A percentile compares a stretch with the other conserved stretches of the same genome.
Evolutionary conservation across 169 alveolate genomes (phyloP).

Genomic region (Plasmodium knowlesi): DNA sequence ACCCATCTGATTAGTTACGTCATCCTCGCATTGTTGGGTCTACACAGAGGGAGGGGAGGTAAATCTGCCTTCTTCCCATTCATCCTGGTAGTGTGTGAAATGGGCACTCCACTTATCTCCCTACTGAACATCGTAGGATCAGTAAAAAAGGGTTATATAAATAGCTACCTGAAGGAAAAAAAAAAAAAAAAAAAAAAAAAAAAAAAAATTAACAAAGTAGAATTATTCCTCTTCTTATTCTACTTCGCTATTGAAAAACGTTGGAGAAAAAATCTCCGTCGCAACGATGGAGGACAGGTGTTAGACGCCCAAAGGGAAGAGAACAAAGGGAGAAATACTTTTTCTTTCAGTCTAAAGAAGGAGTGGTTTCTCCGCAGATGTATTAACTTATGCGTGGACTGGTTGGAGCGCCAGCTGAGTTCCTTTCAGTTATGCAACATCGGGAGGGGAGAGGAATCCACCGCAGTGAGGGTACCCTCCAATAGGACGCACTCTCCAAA

Average conservation of each 20-base stretch:
- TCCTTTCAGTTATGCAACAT: neutral
- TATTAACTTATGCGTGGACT: neutral
- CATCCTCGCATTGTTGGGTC: neutral
- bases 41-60: neutral
- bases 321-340: neutral
- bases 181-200: neutral
- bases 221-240: slow-evolving; percentile 11
- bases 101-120: slow-evolving; percentile 22
- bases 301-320: neutral
- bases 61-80: neutral
- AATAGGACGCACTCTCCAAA: neutral
- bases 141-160: slow-evolving; percentile 16
- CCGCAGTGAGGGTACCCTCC: neutral
- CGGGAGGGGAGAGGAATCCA: neutral
- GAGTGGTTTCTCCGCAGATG: neutral
- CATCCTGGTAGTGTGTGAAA: slow-evolving; percentile 33
- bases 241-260: slow-evolving; percentile 5
- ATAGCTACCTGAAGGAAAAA: neutral
- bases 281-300: neutral
- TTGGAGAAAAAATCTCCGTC: neutral
- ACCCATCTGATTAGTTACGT: slow-evolving; percentile 1
- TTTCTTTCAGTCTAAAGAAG: neutral
- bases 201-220: slow-evolving; percentile 8
- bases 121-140: slow-evolving; percentile 11
- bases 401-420: neutral